Evolutionary conservation across 306 rosid species (phyloP).

Genomic region (Elaeagnus macrophylla): DNA sequence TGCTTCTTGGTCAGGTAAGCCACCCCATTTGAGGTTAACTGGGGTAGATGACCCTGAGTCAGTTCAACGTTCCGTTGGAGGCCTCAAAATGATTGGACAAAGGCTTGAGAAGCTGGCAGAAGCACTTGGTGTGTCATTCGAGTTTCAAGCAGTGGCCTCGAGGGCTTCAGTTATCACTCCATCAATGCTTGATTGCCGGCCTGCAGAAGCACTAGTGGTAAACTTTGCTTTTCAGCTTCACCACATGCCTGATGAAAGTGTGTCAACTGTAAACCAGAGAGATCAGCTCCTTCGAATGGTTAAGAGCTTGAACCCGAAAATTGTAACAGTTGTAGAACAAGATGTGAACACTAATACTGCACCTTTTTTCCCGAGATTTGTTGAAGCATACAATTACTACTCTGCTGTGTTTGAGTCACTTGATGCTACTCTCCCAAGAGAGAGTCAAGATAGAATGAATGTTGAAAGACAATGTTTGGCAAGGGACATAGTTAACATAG

Average conservation of each 20-base stretch:
- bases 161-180: constrained; percentile 56
- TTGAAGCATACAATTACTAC: constrained; percentile 75
- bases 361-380: constrained; percentile 72
- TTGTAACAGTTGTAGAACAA: constrained; percentile 89
- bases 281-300: constrained; percentile 92
- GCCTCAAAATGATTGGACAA: constrained; percentile 75
- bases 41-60: constrained; percentile 95
- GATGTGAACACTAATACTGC: constrained; percentile 86
- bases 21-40: constrained; percentile 59
- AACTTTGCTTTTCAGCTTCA: constrained; percentile 94
- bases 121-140: constrained; percentile 50
- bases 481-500: constrained; percentile 77
- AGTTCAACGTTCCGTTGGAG: constrained; percentile 78
- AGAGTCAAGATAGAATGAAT: constrained; percentile 82
- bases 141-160: constrained; percentile 72
- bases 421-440: constrained; percentile 84
- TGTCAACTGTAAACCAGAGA: constrained; percentile 67
- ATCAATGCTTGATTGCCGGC: constrained; percentile 56
- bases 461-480: constrained; percentile 95
- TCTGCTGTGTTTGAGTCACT: constrained; percentile 84
- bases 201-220: constrained; percentile 76
- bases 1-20: constrained; percentile 48
- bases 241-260: constrained; percentile 98
- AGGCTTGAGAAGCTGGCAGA: constrained; percentile 81
- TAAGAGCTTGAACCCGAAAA: constrained; percentile 77